These are phyloP conservation scores for Xylaria scruposa DNA, from an alignment of 495 filamentous ascomycete species.

Conservation along the genomic window DNA sequence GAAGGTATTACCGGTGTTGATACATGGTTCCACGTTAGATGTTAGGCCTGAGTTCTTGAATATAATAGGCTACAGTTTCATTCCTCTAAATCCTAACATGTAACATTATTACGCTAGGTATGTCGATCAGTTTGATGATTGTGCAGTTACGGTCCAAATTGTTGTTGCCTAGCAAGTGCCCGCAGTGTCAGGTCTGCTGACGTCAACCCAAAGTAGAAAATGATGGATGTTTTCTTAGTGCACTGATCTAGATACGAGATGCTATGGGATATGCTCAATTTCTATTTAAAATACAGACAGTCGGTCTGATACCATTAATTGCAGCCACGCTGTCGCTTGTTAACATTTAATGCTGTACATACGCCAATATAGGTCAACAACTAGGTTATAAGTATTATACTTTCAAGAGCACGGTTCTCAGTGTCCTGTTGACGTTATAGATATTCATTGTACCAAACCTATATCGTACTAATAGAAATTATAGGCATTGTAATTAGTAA, in stretches of 20 bases:
- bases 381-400: background rate
- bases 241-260: background rate
- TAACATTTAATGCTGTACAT: background rate
- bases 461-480: too few species aligned
- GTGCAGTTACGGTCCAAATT: background rate
- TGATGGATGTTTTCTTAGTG: background rate
- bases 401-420: background rate
- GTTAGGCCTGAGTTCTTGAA: background rate
- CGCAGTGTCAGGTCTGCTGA: background rate
- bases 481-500: too few species aligned
- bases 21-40: background rate
- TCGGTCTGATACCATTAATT: background rate
- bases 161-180: slow-evolving; percentile 10
- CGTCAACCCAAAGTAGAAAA: background rate
- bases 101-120: background rate
- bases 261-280: background rate
- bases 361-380: background rate
- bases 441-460: too few species aligned
- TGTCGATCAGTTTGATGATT: background rate
- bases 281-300: background rate
- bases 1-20: background rate
- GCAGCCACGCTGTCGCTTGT: too few species aligned
- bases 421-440: too few species aligned
- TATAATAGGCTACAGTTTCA: background rate
- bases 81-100: background rate